These are phyloP conservation scores for Orbilia blumenaviensis DNA, from an alignment of 2,329 filamentous ascomycete genomes.

Conservation along the genomic window DNA sequence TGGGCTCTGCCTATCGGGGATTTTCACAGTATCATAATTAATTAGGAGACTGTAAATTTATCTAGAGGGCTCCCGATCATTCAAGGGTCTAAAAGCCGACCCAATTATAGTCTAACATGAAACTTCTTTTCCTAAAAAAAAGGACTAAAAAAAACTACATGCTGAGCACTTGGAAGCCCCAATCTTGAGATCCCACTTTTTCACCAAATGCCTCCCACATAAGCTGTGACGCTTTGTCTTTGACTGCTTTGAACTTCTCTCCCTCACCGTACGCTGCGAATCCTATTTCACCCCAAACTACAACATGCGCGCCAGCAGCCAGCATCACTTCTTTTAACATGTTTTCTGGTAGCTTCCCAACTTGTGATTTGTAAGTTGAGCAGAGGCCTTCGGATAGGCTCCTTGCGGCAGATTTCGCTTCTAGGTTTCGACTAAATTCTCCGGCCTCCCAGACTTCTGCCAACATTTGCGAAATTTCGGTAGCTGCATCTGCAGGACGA, in stretches of 20 bases:
- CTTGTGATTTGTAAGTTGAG: slow-evolving; percentile 13
- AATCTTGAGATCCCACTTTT: slow-evolving; percentile 19
- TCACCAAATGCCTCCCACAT: slow-evolving; percentile 35
- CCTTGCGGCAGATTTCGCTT: slow-evolving; percentile 31
- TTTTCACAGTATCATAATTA: no score
- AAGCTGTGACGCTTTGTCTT: slow-evolving; percentile 32
- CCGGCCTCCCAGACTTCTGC: slow-evolving; percentile 50
- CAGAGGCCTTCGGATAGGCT: slow-evolving; percentile 16
- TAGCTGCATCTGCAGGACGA: slow-evolving; percentile 33
- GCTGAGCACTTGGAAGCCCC: slow-evolving; percentile 8
- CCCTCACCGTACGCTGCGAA: slow-evolving; percentile 25
- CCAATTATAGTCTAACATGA: no score
- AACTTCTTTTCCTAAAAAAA: no score
- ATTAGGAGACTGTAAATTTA: no score
- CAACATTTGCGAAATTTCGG: slow-evolving; percentile 49
- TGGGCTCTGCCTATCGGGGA: no score
- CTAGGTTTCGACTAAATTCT: slow-evolving; percentile 31
- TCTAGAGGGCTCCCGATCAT: no score
- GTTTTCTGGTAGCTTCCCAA: not conserved
- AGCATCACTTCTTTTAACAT: slow-evolving; percentile 43
- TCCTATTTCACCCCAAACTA: slow-evolving; percentile 30
- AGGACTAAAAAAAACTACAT: no score
- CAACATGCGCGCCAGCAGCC: slow-evolving; percentile 30
- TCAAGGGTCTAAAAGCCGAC: no score
- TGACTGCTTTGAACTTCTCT: slow-evolving; percentile 23